phyloP scores from a whole-genome alignment of 208 protist species.

The Balamuthia mandrillaris region DNA sequence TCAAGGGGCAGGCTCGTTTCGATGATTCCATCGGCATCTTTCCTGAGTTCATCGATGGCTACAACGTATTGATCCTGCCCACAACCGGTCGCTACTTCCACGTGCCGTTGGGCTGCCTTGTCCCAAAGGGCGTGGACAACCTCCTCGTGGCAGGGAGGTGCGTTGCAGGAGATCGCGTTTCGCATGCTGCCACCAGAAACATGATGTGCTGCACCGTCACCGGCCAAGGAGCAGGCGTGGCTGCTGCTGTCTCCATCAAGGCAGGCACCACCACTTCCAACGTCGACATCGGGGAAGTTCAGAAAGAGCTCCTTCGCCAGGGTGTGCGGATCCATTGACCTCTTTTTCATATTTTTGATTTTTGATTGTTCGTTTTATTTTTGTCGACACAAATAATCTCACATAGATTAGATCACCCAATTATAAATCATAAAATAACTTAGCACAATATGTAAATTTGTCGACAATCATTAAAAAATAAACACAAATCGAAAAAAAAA shows the following conservation, averaged over 20 bases:
- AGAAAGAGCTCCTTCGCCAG: not conserved
- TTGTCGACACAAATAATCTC: too few relatives aligned
- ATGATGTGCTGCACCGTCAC: slow-evolving; percentile 50
- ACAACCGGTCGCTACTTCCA: slow-evolving; percentile 45
- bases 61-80: slow-evolving; percentile 5
- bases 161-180: slow-evolving; percentile 38
- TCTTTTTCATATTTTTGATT: not conserved
- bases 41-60: not conserved
- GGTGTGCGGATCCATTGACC: slow-evolving; percentile 11
- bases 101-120: slow-evolving; percentile 31
- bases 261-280: not conserved
- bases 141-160: slow-evolving; percentile 39
- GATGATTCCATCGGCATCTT: slow-evolving; percentile 11
- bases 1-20: slow-evolving; percentile 2
- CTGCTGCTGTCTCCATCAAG: not conserved
- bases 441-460: too few relatives aligned
- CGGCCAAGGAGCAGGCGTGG: slow-evolving; percentile 25
- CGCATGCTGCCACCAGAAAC: slow-evolving; percentile 37
- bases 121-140: slow-evolving; percentile 33
- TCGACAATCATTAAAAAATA: too few relatives aligned
- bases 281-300: slow-evolving; percentile 3
- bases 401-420: too few relatives aligned
- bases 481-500: too few relatives aligned
- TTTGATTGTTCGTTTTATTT: too few relatives aligned
- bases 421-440: too few relatives aligned